Conservation (phyloP, 805 yeast species). For the Candida sithepensis region DNA sequence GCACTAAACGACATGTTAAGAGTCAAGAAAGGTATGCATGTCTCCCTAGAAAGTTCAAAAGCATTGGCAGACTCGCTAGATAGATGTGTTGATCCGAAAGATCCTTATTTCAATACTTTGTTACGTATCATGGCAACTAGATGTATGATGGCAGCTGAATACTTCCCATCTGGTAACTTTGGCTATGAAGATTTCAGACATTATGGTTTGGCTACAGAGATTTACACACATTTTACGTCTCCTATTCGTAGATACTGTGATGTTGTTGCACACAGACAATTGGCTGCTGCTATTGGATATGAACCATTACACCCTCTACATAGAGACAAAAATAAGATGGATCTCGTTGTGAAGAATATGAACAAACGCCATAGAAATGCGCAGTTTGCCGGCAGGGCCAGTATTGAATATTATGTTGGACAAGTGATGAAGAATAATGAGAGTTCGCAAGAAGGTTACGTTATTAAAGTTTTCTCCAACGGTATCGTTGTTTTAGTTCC, state of each 20-base stretch:
- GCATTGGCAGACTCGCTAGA: slow-evolving; percentile 93
- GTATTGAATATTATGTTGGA: slow-evolving; percentile 96
- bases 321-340: slow-evolving; percentile 88
- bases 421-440: slow-evolving; percentile 91
- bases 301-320: slow-evolving; percentile 79
- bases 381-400: slow-evolving; percentile 97
- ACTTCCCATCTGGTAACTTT: slow-evolving; percentile 86
- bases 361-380: slow-evolving; percentile 96
- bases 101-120: slow-evolving; percentile 89
- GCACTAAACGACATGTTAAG: slow-evolving; percentile 83
- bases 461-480: slow-evolving; percentile 87
- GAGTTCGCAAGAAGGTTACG: slow-evolving; percentile 80
- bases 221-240: slow-evolving; percentile 96
- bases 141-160: slow-evolving; percentile 99
- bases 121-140: slow-evolving; percentile 96
- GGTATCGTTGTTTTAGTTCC: slow-evolving; percentile 96
- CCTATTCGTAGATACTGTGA: slow-evolving; percentile 98
- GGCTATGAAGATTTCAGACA: slow-evolving; percentile 91
- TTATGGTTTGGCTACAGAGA: slow-evolving; percentile 96
- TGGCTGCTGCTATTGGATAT: slow-evolving; percentile 97
- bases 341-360: slow-evolving; percentile 79
- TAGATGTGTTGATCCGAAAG: slow-evolving; percentile 75
- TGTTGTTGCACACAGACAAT: slow-evolving; percentile 93
- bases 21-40: slow-evolving; percentile 68
- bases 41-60: slow-evolving; percentile 81